Evolutionary conservation across 768 basidiomycete genomes (phyloP).

Genomic region (Boletellus emodensis): DNA sequence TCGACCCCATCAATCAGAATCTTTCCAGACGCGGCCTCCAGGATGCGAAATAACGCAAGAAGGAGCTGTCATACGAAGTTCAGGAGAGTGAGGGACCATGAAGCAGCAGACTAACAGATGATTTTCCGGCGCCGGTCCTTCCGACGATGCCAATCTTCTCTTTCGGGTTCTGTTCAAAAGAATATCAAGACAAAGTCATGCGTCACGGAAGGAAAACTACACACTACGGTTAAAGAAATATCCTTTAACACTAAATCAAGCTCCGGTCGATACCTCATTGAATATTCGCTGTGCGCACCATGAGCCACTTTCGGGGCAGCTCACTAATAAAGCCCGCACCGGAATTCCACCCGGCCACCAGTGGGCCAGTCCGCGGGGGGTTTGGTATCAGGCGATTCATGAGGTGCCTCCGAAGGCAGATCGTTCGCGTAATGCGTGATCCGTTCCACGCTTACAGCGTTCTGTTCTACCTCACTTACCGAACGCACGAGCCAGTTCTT

Average conservation of each 20-base stretch:
- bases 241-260: constrained; percentile 78
- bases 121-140: constrained; percentile 78
- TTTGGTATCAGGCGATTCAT: constrained; percentile 54
- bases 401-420: constrained; percentile 66
- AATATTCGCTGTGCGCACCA: constrained; percentile 50
- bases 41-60: constrained; percentile 71
- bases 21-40: constrained; percentile 64
- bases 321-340: background rate
- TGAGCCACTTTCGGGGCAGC: background rate
- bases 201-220: constrained; percentile 10
- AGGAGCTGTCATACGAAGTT: constrained; percentile 41
- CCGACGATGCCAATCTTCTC: constrained; percentile 92
- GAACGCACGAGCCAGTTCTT: constrained; percentile 25
- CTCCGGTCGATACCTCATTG: constrained; percentile 74
- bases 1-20: constrained; percentile 75
- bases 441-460: constrained; percentile 83
- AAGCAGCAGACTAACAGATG: constrained; percentile 46
- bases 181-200: constrained; percentile 1
- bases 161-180: constrained; percentile 51
- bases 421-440: constrained; percentile 70
- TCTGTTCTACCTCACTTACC: constrained; percentile 84
- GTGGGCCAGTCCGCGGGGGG: constrained; percentile 60
- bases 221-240: constrained; percentile 65
- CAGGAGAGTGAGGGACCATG: background rate
- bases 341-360: background rate